Percentiles rank a stretch among this genome's conserved stretches.
Evolutionary conservation across 768 basidiomycete genomes (phyloP).

Genomic region (Kwoniella heveanensis): DNA sequence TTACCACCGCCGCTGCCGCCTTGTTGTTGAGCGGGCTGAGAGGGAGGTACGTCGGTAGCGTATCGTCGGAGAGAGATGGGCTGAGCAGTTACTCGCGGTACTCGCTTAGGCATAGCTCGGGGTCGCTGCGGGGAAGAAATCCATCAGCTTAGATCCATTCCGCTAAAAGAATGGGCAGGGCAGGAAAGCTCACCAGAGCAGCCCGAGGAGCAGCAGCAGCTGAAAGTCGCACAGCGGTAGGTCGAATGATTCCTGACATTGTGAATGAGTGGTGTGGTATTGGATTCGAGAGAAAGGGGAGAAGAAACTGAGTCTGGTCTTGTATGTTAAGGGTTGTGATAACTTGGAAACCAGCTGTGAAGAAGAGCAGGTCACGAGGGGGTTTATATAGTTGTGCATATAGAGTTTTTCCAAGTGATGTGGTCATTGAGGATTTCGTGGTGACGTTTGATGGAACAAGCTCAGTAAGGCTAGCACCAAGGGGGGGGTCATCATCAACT

Average conservation of each 20-base stretch:
- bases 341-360: not conserved
- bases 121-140: conserved; percentile 6
- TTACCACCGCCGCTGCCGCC: conserved; percentile 22
- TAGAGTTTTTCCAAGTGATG: no score
- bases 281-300: not conserved
- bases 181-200: conserved; percentile 9
- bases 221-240: conserved; percentile 30
- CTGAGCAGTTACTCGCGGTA: conserved; percentile 2
- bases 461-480: no score
- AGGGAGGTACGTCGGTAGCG: conserved; percentile 22
- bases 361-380: not conserved
- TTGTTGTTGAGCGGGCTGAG: conserved; percentile 7
- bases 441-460: not conserved
- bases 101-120: conserved; percentile 15
- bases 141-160: not conserved
- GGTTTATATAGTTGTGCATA: not conserved
- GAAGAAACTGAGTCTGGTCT: not conserved
- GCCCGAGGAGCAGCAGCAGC: conserved; percentile 19
- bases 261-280: not conserved
- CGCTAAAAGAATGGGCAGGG: not conserved
- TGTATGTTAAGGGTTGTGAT: not conserved
- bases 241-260: conserved; percentile 28
- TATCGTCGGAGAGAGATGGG: conserved; percentile 18
- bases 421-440: not conserved
- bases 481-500: no score